A percentile compares a stretch with the other conserved stretches of the same genome.
phyloP scores from a whole-genome alignment of 352 stramenopile genomes.

The Globisporangium paddicum region DNA sequence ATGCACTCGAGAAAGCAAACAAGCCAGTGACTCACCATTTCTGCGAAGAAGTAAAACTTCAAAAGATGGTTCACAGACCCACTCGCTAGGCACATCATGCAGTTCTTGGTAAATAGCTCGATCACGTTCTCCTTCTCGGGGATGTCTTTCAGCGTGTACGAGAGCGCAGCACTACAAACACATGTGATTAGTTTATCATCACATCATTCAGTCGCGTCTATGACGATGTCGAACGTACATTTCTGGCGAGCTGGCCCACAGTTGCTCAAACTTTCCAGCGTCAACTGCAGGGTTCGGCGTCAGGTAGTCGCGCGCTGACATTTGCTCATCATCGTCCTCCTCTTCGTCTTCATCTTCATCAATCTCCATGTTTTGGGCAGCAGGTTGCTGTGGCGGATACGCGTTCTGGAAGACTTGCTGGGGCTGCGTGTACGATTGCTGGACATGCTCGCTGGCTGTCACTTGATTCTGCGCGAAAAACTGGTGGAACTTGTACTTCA shows the following conservation, averaged over 20 bases:
- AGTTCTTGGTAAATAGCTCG: conserved; percentile 58
- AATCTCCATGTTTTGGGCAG: conserved; percentile 4
- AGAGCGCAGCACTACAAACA: conserved; percentile 41
- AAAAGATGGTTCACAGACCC: conserved; percentile 61
- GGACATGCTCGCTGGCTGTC: conserved; percentile 13
- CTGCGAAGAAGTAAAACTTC: conserved; percentile 88
- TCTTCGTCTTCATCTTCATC: conserved; percentile 37
- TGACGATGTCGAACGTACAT: conserved; percentile 52
- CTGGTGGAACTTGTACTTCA: conserved; percentile 64
- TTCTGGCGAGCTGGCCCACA: conserved; percentile 60
- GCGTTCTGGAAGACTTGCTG: conserved; percentile 15
- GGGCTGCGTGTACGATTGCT: conserved; percentile 6
- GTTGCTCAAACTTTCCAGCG: conserved; percentile 70
- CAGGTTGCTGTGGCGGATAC: conserved; percentile 10
- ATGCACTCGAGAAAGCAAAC: not conserved
- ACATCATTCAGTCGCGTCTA: not conserved
- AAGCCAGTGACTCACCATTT: conserved; percentile 51
- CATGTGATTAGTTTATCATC: not conserved
- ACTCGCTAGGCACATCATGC: conserved; percentile 74
- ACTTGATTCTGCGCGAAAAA: conserved; percentile 44
- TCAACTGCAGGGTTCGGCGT: conserved; percentile 56
- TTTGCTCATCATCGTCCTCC: conserved; percentile 41
- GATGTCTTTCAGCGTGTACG: conserved; percentile 39
- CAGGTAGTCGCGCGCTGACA: conserved; percentile 69
- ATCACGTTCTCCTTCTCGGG: conserved; percentile 79